Percentiles rank a stretch among this genome's conserved stretches.
phyloP scores from a whole-genome alignment of 352 stramenopile species.

The Phytophthora hybrid region DNA sequence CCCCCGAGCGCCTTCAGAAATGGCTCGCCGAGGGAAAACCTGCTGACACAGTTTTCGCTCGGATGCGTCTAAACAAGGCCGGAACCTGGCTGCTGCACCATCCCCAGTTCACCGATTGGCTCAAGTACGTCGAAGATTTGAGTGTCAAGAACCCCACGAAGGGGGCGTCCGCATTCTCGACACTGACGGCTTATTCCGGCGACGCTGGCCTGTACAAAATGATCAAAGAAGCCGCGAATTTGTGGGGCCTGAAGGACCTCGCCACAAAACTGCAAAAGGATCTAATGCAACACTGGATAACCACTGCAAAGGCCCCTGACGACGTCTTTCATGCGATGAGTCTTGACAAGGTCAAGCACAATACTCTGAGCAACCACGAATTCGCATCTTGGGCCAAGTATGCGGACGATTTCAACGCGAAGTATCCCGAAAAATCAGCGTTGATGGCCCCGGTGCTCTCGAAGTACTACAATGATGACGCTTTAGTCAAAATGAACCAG shows the following conservation, averaged over 20 bases:
- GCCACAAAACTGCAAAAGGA: neutral
- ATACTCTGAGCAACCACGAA: neutral
- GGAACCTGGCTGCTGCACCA: neutral
- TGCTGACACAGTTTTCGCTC: neutral
- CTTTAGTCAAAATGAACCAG: neutral
- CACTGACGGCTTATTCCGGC: neutral
- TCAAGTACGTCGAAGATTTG: conserved; percentile 8
- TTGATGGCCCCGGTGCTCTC: neutral
- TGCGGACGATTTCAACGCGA: neutral
- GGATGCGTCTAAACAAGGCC: neutral
- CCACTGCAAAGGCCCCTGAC: neutral
- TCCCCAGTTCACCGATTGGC: too few species aligned
- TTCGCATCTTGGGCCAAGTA: neutral
- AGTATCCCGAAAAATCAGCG: neutral
- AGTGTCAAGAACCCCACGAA: neutral
- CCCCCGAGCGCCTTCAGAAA: neutral
- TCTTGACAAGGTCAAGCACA: neutral
- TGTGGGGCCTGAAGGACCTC: neutral
- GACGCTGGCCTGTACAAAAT: neutral
- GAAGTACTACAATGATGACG: neutral
- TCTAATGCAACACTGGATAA: neutral
- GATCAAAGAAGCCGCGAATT: neutral
- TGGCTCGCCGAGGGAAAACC: neutral
- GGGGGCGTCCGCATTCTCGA: neutral
- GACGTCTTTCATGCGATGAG: neutral